Conservation (phyloP, 768 basidiomycete genomes). For the Chiua virens region DNA sequence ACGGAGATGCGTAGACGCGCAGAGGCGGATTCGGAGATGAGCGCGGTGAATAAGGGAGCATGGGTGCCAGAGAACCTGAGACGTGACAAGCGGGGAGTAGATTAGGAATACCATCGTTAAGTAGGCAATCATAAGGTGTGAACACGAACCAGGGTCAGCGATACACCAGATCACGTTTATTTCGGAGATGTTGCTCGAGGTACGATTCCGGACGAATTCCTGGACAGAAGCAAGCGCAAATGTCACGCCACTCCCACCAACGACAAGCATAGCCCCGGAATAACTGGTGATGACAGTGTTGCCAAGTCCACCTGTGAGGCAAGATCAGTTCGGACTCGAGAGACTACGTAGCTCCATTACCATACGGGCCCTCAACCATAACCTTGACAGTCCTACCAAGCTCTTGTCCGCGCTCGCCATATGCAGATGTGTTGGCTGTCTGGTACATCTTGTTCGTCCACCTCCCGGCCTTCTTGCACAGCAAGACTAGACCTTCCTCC, state of each 20-base stretch:
- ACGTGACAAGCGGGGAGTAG: no score
- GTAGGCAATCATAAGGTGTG: not conserved
- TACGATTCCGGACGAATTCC: slow-evolving; percentile 53
- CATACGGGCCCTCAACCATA: slow-evolving; percentile 58
- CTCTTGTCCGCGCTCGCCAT: slow-evolving; percentile 29
- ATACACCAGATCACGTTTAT: slow-evolving; percentile 73
- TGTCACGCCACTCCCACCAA: slow-evolving; percentile 77
- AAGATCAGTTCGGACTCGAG: not conserved
- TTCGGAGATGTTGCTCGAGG: slow-evolving; percentile 53
- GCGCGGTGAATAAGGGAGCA: slow-evolving; percentile 48
- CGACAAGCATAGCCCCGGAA: slow-evolving; percentile 65
- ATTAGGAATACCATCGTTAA: no score
- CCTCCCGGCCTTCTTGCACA: slow-evolving; percentile 64
- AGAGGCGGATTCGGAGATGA: slow-evolving; percentile 44
- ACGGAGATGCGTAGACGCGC: slow-evolving; percentile 51
- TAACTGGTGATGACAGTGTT: slow-evolving; percentile 65
- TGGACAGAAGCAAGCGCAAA: slow-evolving; percentile 63
- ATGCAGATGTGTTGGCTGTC: slow-evolving; percentile 39
- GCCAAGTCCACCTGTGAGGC: slow-evolving; percentile 50
- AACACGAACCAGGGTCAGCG: slow-evolving; percentile 49
- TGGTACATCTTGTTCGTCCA: slow-evolving; percentile 66
- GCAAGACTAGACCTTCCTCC: slow-evolving; percentile 61
- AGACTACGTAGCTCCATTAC: slow-evolving; percentile 24
- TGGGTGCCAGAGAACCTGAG: slow-evolving; percentile 45
- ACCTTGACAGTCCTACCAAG: slow-evolving; percentile 35